Evolutionary conservation across 805 yeast species (phyloP), one percentile per base, ranked within the genome.

Genomic region (Candida andamanensis): DNA sequence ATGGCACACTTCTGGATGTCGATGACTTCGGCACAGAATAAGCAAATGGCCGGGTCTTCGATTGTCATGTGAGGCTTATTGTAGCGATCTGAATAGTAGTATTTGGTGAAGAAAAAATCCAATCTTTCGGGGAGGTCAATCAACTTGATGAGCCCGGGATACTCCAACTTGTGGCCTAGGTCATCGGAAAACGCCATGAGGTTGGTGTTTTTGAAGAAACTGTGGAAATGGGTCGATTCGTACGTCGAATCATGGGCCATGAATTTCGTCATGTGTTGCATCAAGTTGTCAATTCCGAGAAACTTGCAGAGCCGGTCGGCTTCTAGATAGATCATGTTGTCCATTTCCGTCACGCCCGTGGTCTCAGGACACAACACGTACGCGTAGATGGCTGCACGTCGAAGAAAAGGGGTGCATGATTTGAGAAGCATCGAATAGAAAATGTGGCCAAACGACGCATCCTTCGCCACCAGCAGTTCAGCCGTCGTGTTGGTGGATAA

Each of bases 21-120:
- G 15, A 85, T 67, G 6, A 78, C 66, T 8, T 61, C 58, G 1
- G 87, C 92, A 58, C 98, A 92, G 40, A 80, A 80, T 33, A 90
- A 58, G 49, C 98, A 90, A 7, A 90, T 63, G 0, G 95, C 95
- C 0, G 95, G 92, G 42, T 89, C 95, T 28, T 67, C 69, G 18
- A 63, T 67, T 1, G 44, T 35, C 36, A 46, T 45, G 45, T 51
- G 58, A 15, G 69, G 69, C 29, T 62, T 60, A 26, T 58, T 52
- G 15, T 59, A 61, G 28, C 59, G 57, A 16, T 64, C 66, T 46
- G 60, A 64, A 41, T 74, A 72, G 35, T 74, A 64, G 33, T 72
- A 63, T 22, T 72, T 63, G 3, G 85, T 78, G 58, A 82, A 85
- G 41, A 86, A 78, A 23, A 62, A 65, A 49, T 82, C 89, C 38